Base-by-base conservation (phyloP, 2,329 filamentous ascomycete genomes). In the Reticulascus tulasneorum region DNA sequence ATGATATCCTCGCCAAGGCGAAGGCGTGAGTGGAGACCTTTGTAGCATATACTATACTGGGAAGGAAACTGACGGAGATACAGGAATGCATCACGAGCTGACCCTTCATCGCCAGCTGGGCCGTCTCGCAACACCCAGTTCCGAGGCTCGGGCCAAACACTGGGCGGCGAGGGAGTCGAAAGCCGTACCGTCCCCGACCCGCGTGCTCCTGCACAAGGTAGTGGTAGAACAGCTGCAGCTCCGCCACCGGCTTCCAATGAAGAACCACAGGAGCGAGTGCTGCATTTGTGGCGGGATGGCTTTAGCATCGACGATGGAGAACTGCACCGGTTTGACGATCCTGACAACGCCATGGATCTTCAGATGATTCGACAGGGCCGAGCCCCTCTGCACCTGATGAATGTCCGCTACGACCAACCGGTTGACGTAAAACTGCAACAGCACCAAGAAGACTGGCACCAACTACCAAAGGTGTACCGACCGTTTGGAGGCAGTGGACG, bases 271-370 rank as follows among this genome's bases (percentile, higher is more conserved):
- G 77, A 79, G 33, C 80, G 86, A 33, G 75, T 79, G 9, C 70
- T 94, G 35, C 86, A 91, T 52, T 72, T 93, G 28, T 94, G 87
- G 87, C 73, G 75, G 26, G 82, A 94, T 54, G 87, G 87, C 11
- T 91, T 93, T 64, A 91, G 85, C 46, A 80, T 94, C 42, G 86
- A 90, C 41, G 85, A 93, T 51, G 87, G 87, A 19, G 76, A 81
- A 29, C 75, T 93, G 23, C 81, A 77, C 55, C 79, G 85, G 37
- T 91, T 86, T 53, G 84, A 90, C 51, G 86, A 93, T 56, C 85
- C 86, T 0, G 73, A 73, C 20, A 89, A 91, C 55, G 77, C 80
- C 20, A 70, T 73, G 32, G 84, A 84, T 35, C 68, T 93, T 28
- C 70, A 79, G 39, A 82, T 89, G 71, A 93, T 93, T 51, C 79